These are phyloP conservation scores for Diaporthe caulivora DNA, from an alignment of 2,329 filamentous ascomycete genomes.

Conservation along the genomic window DNA sequence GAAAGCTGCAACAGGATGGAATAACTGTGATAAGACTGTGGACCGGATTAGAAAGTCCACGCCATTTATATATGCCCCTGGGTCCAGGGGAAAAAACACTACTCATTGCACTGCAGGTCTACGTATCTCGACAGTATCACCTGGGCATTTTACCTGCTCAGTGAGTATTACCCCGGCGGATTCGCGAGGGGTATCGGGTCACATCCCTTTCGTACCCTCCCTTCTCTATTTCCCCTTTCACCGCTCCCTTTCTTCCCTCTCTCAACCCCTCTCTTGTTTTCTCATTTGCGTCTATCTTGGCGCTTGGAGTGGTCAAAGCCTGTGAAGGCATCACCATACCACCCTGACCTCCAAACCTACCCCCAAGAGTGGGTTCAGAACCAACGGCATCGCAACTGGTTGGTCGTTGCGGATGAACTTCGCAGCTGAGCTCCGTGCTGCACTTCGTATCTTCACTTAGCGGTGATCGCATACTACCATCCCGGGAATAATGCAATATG, in stretches of 20 bases:
- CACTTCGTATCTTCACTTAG: slow-evolving; percentile 13
- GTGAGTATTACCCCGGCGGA: not conserved
- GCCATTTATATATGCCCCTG: not conserved
- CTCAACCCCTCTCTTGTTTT: too few relatives aligned
- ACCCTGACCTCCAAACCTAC: not conserved
- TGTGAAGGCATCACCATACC: not conserved
- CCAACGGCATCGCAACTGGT: not conserved
- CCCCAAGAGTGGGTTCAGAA: not conserved
- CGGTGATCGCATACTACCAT: not conserved
- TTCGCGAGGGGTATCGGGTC: not conserved
- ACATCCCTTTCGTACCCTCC: not conserved
- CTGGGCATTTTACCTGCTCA: too few relatives aligned
- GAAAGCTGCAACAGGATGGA: not conserved
- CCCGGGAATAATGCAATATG: not conserved
- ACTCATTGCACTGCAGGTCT: too few relatives aligned
- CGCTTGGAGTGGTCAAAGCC: not conserved
- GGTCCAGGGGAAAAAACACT: too few relatives aligned
- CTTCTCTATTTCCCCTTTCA: not conserved
- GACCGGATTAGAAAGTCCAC: not conserved
- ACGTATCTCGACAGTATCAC: not conserved
- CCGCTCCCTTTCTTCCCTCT: too few relatives aligned
- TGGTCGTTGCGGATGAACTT: not conserved
- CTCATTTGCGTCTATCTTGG: too few relatives aligned
- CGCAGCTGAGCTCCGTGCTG: not conserved
- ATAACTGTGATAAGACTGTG: not conserved